A percentile compares a stretch with the other conserved stretches of the same genome.
Evolutionary conservation across 73 alveolate genomes (phyloP).

Genomic region (Tetrahymena elliotti): DNA sequence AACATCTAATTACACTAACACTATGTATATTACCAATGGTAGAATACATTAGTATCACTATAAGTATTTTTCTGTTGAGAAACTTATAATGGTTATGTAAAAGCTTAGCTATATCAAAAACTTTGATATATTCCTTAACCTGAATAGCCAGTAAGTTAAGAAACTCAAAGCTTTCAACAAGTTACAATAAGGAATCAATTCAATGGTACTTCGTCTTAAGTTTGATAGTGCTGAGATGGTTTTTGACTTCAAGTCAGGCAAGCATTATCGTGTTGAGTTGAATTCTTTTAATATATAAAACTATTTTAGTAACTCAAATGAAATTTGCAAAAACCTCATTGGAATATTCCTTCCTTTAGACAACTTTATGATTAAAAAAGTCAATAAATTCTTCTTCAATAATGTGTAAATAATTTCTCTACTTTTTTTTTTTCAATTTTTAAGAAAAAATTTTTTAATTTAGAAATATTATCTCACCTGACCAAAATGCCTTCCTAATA

Average conservation of each 20-base stretch:
- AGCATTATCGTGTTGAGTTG: neutral
- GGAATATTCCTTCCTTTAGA: neutral
- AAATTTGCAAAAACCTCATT: neutral
- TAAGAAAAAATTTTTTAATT: neutral
- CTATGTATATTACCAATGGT: neutral
- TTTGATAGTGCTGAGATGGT: neutral
- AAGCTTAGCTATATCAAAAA: neutral
- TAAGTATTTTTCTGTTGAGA: neutral
- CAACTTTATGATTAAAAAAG: neutral
- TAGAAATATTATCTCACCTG: neutral
- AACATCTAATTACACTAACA: neutral
- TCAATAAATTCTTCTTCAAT: neutral
- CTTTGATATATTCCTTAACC: neutral
- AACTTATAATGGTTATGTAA: neutral
- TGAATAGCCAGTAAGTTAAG: neutral
- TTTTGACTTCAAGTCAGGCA: neutral
- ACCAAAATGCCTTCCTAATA: neutral
- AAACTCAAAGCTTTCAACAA: neutral
- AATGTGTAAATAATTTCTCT: neutral
- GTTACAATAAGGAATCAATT: neutral
- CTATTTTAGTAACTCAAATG: neutral
- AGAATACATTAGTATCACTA: neutral
- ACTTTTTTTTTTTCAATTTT: neutral
- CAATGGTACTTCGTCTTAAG: neutral
- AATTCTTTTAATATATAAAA: neutral